phyloP scores from a whole-genome alignment of 2,329 filamentous ascomycete species.

The Fusarium nodosum region DNA sequence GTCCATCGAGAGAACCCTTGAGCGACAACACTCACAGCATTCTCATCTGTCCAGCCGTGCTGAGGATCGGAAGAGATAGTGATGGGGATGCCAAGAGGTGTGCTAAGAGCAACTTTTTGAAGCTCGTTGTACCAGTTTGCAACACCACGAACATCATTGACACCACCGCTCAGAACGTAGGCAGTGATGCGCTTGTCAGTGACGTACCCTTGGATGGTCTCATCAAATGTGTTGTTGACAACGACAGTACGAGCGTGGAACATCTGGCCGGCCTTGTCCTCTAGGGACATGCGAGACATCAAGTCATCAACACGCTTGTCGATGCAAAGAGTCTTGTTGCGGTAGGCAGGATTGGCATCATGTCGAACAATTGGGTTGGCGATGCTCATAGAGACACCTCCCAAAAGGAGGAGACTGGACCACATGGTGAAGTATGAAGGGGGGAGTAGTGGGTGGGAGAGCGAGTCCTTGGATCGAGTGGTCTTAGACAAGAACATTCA shows the following conservation, averaged over 20 bases:
- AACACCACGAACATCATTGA: conserved; percentile 55
- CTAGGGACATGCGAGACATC: conserved; percentile 60
- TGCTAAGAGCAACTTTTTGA: conserved; percentile 59
- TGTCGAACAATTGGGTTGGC: conserved; percentile 31
- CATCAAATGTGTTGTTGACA: conserved; percentile 39
- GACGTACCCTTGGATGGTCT: conserved; percentile 35
- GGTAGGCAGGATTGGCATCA: conserved; percentile 32
- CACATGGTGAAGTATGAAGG: conserved; percentile 22
- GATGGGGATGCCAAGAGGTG: conserved; percentile 63
- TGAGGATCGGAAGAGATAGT: conserved; percentile 64
- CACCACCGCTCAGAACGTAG: conserved; percentile 62
- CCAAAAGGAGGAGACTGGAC: conserved; percentile 32
- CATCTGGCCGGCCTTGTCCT: conserved; percentile 64
- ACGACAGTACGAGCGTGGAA: conserved; percentile 54
- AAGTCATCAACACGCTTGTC: conserved; percentile 64
- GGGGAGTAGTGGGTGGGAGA: neutral
- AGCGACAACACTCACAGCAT: conserved; percentile 49
- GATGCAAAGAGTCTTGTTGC: conserved; percentile 50
- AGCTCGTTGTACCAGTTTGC: conserved; percentile 59
- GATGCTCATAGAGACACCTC: conserved; percentile 30
- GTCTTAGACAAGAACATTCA: neutral
- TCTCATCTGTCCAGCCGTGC: conserved; percentile 58
- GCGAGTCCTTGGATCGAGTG: conserved; percentile 11
- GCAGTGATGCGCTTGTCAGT: conserved; percentile 54
- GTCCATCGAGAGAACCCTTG: conserved; percentile 66